Conservation (phyloP, 2,329 filamentous ascomycete species). For the Alternaria angustiovoidea region DNA sequence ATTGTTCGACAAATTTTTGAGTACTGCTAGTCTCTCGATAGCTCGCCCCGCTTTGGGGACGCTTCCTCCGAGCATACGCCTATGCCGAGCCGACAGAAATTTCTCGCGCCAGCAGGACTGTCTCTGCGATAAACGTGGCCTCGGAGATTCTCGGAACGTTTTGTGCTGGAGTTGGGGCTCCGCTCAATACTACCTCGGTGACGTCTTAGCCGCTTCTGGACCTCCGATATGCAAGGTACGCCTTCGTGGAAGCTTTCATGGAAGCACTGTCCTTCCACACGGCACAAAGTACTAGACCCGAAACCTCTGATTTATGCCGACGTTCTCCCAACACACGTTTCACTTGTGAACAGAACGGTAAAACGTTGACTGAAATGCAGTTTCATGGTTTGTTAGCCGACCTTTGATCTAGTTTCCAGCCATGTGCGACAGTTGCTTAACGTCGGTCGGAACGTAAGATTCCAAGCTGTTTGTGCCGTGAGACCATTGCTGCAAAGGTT, state of each 20-base stretch:
- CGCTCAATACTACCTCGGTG: conserved; percentile 29
- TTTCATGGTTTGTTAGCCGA: conserved; percentile 13
- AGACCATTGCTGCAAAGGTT: conserved; percentile 1
- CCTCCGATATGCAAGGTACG: conserved; percentile 34
- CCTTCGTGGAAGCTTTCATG: conserved; percentile 18
- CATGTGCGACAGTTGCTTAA: conserved; percentile 15
- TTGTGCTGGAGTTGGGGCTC: conserved; percentile 21
- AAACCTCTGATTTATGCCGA: conserved; percentile 17
- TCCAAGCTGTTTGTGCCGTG: conserved; percentile 3
- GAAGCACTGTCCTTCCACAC: conserved; percentile 18
- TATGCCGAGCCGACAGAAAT: conserved; percentile 34
- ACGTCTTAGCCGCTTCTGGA: conserved; percentile 28
- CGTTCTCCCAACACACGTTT: conserved; percentile 9
- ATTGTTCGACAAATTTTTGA: conserved; percentile 34
- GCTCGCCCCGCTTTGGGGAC: conserved; percentile 36
- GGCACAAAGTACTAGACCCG: conserved; percentile 12
- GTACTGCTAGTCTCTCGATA: conserved; percentile 32
- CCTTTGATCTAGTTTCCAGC: neutral
- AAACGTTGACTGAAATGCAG: conserved; percentile 8
- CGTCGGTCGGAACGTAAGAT: conserved; percentile 16
- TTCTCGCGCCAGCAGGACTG: conserved; percentile 30
- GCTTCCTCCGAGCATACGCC: conserved; percentile 36
- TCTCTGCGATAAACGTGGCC: conserved; percentile 27
- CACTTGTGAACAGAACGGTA: conserved; percentile 4
- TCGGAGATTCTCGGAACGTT: conserved; percentile 35